These are phyloP conservation scores for Yamadazyma dushanensis DNA, from an alignment of 1,139 yeast genomes.

Conservation along the genomic window DNA sequence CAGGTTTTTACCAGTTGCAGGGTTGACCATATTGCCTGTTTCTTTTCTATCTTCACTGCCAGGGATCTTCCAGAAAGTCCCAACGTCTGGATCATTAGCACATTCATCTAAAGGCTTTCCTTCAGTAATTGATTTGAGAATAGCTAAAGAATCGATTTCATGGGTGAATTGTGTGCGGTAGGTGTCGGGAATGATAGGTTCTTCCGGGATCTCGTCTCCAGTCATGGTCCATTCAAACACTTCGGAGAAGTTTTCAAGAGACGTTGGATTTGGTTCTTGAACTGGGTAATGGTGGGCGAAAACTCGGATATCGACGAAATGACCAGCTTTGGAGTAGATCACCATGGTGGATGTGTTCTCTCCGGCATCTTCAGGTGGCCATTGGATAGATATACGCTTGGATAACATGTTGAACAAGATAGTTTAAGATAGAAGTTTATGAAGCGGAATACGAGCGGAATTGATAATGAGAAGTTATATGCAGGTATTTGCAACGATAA, in stretches of 20 bases:
- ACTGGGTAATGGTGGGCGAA: conserved; percentile 26
- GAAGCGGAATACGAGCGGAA: conserved; percentile 1
- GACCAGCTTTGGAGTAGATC: conserved; percentile 42
- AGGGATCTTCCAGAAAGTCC: conserved; percentile 40
- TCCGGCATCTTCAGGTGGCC: conserved; percentile 45
- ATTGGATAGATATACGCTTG: conserved; percentile 50
- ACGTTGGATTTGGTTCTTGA: conserved; percentile 13
- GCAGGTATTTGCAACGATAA: too few relatives aligned
- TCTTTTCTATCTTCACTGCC: conserved; percentile 50
- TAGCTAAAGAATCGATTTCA: conserved; percentile 42
- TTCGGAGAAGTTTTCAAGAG: conserved; percentile 18
- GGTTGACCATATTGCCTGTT: conserved; percentile 53
- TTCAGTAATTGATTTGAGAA: conserved; percentile 23
- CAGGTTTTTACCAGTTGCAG: conserved; percentile 42
- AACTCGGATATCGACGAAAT: conserved; percentile 47
- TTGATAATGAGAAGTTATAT: too few relatives aligned
- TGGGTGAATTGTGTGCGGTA: conserved; percentile 39
- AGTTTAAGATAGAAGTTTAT: too few relatives aligned
- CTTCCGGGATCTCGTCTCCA: conserved; percentile 35
- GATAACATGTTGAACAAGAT: conserved; percentile 27
- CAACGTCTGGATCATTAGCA: conserved; percentile 41
- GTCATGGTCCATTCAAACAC: conserved; percentile 40
- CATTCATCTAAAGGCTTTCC: conserved; percentile 24
- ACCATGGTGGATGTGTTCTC: conserved; percentile 57
- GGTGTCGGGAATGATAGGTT: conserved; percentile 22